phyloP scores from a whole-genome alignment of 2,329 filamentous ascomycete species.

The Colletotrichum melonis region DNA sequence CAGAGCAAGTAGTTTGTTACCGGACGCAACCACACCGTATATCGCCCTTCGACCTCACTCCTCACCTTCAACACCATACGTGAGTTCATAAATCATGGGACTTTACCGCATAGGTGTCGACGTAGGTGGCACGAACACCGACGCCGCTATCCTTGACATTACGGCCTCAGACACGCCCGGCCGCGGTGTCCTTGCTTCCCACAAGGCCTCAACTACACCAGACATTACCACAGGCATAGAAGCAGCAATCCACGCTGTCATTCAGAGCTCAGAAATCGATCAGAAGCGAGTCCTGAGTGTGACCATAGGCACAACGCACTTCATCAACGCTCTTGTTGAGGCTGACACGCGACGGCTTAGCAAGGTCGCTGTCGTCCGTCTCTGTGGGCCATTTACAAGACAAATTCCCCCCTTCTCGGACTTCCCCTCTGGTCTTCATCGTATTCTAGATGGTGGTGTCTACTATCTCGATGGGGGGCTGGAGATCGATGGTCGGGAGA shows the following conservation, averaged over 20 bases:
- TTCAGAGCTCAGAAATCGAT: constrained; percentile 50
- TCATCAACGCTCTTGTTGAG: constrained; percentile 61
- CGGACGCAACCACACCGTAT: background rate
- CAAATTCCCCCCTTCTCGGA: constrained; percentile 59
- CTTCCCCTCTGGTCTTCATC: constrained; percentile 53
- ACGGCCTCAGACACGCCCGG: constrained; percentile 46
- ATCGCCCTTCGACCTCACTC: background rate
- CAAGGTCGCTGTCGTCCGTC: constrained; percentile 57
- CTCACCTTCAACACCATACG: background rate
- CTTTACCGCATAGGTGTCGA: constrained; percentile 58
- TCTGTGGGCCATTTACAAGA: constrained; percentile 57
- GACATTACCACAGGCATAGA: constrained; percentile 63
- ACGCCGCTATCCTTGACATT: constrained; percentile 58
- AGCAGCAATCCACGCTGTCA: constrained; percentile 55
- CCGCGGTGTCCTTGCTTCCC: constrained; percentile 56
- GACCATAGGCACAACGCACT: constrained; percentile 62
- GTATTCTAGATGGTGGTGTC: constrained; percentile 53
- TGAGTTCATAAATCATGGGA: constrained; percentile 41
- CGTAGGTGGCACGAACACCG: constrained; percentile 55
- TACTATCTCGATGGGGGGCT: constrained; percentile 58
- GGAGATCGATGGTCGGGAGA: constrained; percentile 61
- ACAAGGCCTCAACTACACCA: constrained; percentile 61
- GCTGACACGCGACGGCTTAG: constrained; percentile 54
- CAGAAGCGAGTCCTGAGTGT: constrained; percentile 55
- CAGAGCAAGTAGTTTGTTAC: no score